Evolutionary conservation across 257 asterid species (phyloP).

Genomic region (Solanum rostratum): DNA sequence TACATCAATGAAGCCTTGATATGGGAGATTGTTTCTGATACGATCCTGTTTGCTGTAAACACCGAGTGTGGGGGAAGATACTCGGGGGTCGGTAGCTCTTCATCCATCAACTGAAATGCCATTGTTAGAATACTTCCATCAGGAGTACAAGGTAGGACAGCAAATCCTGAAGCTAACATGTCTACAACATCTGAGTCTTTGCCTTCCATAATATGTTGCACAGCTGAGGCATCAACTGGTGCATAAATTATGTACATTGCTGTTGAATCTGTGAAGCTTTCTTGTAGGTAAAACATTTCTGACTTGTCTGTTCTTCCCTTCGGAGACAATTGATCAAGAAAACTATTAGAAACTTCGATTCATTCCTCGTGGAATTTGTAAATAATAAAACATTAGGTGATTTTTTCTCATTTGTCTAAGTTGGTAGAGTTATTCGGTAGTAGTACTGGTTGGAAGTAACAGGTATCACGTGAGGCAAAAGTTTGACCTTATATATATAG

Average conservation of each 20-base stretch:
- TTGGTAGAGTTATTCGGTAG: background rate
- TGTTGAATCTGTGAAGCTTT: conserved; percentile 31
- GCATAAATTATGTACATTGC: conserved; percentile 22
- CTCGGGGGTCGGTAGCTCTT: conserved; percentile 11
- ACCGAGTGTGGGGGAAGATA: conserved; percentile 23
- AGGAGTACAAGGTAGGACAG: conserved; percentile 19
- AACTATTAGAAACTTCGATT: background rate
- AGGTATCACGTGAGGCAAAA: background rate
- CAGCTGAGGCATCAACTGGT: conserved; percentile 26
- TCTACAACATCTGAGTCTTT: conserved; percentile 21
- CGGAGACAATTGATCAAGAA: conserved; percentile 10
- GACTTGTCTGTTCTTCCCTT: background rate
- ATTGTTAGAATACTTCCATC: conserved; percentile 29
- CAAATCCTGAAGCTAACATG: conserved; percentile 36
- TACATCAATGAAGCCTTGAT: conserved; percentile 14
- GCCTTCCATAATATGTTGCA: conserved; percentile 26
- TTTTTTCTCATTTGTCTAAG: background rate
- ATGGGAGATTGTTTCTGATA: conserved; percentile 20
- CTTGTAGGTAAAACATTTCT: conserved; percentile 28
- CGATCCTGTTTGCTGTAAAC: conserved; percentile 15
- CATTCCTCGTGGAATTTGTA: background rate
- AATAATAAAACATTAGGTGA: background rate
- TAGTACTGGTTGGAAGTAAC: background rate
- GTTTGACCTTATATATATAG: background rate
- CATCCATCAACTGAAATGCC: conserved; percentile 33